Base-by-base conservation (phyloP, 2,329 filamentous ascomycete genomes). In the Paraphoma sp. region DNA sequence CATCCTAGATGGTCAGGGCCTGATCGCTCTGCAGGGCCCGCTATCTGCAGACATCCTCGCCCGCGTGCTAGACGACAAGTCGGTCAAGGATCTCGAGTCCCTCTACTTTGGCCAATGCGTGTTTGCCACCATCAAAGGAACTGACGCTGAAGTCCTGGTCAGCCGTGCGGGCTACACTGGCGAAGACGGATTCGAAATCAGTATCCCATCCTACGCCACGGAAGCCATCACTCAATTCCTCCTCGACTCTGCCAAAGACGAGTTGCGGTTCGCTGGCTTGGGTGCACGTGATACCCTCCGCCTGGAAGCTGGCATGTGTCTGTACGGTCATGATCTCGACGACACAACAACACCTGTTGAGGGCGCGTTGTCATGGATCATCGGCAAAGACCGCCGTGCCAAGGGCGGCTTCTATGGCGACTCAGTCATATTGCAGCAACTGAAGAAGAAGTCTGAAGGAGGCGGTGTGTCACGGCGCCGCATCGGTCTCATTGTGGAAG, bases 301-400 rank as follows among this genome's bases (percentile, higher is more conserved):
- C 45, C 87, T 99, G 30, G 95, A 99, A 81, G 95, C 95, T 0
- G 95, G 95, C 59, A 96, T 99, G 94, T 99, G 95, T 78, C 85
- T 99, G n/a, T 99, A 99, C 80, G 95, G 95, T n/a, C 92, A 98
- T 79, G 95, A 99, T 76, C 86, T 99, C 38, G 88, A 96, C 75
- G 94, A 97, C 55, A 81, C 81, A 0, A 89, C 86, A 10, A 91
- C 89, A 1, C 89, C 89, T 1, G 87, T 89, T 4, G 85, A 87
- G 72, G 89, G 85, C 1, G 83, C 81, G 1, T 79, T 92, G 0
- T 82, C 82, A 57, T 99, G 95, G 94, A 86, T 97, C 71, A 88
- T 99, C 57, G 89, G 90, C 62, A 93, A 92, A 73, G 86, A 89
- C 53, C 87, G 94, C 16, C 89, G 89, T 51, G 80, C 84, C 18